These are phyloP conservation scores for Ustilago sp. DNA, from an alignment of 1,284 basidiomycete genomes.

Conservation along the genomic window DNA sequence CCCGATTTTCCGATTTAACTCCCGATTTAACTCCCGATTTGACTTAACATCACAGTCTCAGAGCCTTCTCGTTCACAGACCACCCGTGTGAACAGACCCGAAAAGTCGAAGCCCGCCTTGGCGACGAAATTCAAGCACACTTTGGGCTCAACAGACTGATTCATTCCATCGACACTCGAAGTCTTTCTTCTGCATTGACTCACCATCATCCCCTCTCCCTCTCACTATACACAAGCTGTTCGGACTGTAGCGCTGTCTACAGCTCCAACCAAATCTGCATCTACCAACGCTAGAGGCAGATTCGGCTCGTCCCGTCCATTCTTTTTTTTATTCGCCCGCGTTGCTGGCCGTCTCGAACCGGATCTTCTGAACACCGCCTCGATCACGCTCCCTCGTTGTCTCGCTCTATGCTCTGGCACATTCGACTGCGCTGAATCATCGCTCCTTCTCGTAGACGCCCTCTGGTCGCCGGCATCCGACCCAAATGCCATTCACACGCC, in stretches of 20 bases:
- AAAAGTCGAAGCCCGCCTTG: constrained; percentile 1
- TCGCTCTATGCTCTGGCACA: background rate
- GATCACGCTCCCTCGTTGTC: background rate
- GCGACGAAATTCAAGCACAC: background rate
- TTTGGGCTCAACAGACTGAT: background rate
- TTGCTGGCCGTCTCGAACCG: background rate
- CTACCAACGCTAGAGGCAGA: background rate
- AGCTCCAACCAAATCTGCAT: background rate
- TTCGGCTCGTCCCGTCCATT: background rate
- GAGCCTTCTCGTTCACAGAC: constrained; percentile 15
- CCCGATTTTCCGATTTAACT: constrained; percentile 10
- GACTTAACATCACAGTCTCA: constrained; percentile 11
- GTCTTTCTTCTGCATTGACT: background rate
- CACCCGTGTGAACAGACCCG: background rate
- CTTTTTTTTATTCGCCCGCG: background rate
- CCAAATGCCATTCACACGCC: constrained; percentile 9
- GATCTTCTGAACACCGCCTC: constrained; percentile 1
- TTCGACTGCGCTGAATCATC: background rate
- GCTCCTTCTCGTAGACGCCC: background rate
- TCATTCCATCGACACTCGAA: constrained; percentile 2
- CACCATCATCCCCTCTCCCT: background rate
- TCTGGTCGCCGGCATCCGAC: background rate
- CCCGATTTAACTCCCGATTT: background rate
- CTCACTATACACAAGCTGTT: background rate
- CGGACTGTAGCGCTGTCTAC: background rate